These are phyloP conservation scores for Phialocephala sp. DNA, from an alignment of 2,329 filamentous ascomycete species.

Conservation along the genomic window DNA sequence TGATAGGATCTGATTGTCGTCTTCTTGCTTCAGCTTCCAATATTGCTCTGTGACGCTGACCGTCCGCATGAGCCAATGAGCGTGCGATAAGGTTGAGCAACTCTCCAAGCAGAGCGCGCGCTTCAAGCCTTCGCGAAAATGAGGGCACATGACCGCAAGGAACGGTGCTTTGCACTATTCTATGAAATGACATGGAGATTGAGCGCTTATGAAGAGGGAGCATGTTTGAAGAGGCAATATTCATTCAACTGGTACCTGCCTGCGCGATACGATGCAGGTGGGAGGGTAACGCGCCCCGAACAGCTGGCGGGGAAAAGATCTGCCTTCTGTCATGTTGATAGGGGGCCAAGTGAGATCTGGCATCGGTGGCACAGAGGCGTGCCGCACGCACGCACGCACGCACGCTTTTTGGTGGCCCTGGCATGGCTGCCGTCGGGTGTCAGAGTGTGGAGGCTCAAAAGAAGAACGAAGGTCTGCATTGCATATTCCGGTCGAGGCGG, in stretches of 20 bases:
- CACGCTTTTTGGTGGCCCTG: background rate
- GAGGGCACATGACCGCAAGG: background rate
- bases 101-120: conserved; percentile 2
- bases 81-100: background rate
- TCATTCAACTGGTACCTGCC: background rate
- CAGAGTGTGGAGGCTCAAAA: conserved; percentile 3
- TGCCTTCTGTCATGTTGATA: background rate
- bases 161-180: background rate
- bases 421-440: background rate
- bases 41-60: conserved; percentile 8
- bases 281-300: background rate
- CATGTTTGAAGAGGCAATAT: conserved; percentile 3
- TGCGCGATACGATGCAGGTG: background rate
- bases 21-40: conserved; percentile 5
- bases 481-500: background rate
- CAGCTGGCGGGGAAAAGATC: background rate
- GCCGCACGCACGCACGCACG: conserved; percentile 1
- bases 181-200: conserved; percentile 3
- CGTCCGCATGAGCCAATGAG: background rate
- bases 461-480: conserved; percentile 1
- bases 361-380: background rate
- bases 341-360: background rate
- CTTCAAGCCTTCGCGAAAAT: background rate
- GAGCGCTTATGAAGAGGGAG: conserved; percentile 7
- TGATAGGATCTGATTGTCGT: background rate